Evolutionary conservation across 1,284 basidiomycete species (phyloP), one percentile per base, ranked within the genome.

Genomic region (Agroathelia rolfsii): DNA sequence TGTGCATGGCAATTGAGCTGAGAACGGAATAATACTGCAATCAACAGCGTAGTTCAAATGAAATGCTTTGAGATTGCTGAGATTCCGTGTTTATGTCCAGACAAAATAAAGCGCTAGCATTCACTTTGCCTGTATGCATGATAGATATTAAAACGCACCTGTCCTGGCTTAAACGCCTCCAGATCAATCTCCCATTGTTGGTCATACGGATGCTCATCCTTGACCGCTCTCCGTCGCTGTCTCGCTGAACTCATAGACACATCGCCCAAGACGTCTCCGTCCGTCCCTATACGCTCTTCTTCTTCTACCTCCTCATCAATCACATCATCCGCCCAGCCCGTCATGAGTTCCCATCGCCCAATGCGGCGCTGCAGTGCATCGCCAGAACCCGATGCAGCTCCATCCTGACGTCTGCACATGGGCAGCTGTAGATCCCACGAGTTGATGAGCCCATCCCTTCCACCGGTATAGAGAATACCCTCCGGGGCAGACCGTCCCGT

Each of bases 391-490:
- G 36, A 3, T 36, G 13, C 10, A 32, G 37, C 26, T 42, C 43
- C 28, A 56, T 42, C 30, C 45, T 58, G 34, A 34, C 40, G 31
- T 14, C 52, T 50, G 39, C 59, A 58, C 64, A 81, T 77, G 1
- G 75, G 65, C 8, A 95, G 60, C 5, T 70, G 75, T 9, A 97
- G 65, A 51, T 98, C 90, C 90, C 93, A 97, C 3, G 82, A 75
- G 26, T 89, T 82, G 22, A 97, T 68, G 21, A 94, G 68, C 0
- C 95, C 94, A 59, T 98, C 94, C 32, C 92, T 66, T 7, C 90
- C 93, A 17, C 84, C 93, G 1, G 89, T 83, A 54, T 97, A 97
- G 6, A 98, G 62, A 30, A 98, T 94, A 2, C 95, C 94, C 42
- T 83, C 76, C 0, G 94, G 93, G 4, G 63, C 50, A 13, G 52